Conservation (phyloP, 768 basidiomycete genomes). For the Asterophora parasitica region DNA sequence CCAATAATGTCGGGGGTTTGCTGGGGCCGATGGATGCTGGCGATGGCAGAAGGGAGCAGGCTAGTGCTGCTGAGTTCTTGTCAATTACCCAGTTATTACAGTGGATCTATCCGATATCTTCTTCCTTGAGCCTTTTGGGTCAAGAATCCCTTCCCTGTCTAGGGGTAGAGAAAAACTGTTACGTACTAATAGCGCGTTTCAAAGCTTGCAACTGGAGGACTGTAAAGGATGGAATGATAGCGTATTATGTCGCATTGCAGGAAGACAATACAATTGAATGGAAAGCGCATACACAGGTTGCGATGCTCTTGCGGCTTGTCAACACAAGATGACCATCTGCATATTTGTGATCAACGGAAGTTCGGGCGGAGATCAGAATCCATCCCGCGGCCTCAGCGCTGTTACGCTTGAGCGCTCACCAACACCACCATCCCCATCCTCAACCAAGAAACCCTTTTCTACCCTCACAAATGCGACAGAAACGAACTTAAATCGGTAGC, state of each 20-base stretch:
- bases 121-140: conserved; percentile 16
- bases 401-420: too few relatives aligned
- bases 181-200: conserved; percentile 8
- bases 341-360: neutral
- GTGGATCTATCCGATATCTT: conserved; percentile 18
- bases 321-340: too few relatives aligned
- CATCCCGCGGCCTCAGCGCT: too few relatives aligned
- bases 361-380: too few relatives aligned
- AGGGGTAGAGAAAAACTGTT: conserved; percentile 11
- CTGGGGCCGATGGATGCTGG: conserved; percentile 23
- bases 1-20: conserved; percentile 23
- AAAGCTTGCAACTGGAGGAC: neutral
- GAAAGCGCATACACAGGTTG: neutral
- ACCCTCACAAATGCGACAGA: neutral
- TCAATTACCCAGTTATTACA: conserved; percentile 13
- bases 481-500: neutral
- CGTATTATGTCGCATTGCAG: neutral
- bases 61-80: conserved; percentile 9
- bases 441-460: neutral
- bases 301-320: too few relatives aligned
- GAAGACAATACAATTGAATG: neutral
- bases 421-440: neutral
- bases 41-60: conserved; percentile 19
- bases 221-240: neutral
- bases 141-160: conserved; percentile 12